Evolutionary conservation across 257 asterid genomes (phyloP).

Genomic region (Striga asiatica): DNA sequence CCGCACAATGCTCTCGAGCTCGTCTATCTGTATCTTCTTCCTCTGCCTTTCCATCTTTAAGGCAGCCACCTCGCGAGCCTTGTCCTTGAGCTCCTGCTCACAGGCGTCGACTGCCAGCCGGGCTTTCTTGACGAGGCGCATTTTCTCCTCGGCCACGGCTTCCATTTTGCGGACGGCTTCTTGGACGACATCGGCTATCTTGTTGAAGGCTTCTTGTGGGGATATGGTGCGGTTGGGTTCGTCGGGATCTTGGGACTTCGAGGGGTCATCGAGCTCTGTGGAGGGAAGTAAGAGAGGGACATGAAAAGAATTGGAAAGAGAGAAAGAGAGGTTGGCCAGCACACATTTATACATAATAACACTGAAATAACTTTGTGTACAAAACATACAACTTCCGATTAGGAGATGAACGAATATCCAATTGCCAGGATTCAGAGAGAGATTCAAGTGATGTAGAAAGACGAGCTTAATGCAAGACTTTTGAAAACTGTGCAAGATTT

Average conservation of each 20-base stretch:
- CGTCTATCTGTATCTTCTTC: conserved; percentile 73
- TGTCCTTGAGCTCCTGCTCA: conserved; percentile 86
- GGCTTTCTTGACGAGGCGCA: conserved; percentile 78
- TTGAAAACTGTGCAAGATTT: too few species aligned
- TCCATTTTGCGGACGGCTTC: conserved; percentile 95
- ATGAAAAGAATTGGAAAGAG: neutral
- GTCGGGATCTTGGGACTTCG: conserved; percentile 49
- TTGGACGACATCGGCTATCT: conserved; percentile 85
- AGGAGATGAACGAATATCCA: too few species aligned
- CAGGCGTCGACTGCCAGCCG: conserved; percentile 70
- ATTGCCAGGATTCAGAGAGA: too few species aligned
- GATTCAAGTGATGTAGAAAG: neutral
- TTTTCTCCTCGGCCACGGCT: conserved; percentile 74
- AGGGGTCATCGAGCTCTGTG: conserved; percentile 70
- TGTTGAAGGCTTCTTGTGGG: conserved; percentile 85
- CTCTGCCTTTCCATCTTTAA: conserved; percentile 79
- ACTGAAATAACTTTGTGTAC: too few species aligned
- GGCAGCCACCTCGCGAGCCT: conserved; percentile 61
- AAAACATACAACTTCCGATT: too few species aligned
- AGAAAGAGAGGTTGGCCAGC: too few species aligned
- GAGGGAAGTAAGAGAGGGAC: neutral
- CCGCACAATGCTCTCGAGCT: conserved; percentile 75
- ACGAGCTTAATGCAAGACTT: neutral
- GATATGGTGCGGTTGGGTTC: conserved; percentile 57
- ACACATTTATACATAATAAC: too few species aligned